phyloP scores from a whole-genome alignment of 306 rosid species.

The Albizia julibrissin region DNA sequence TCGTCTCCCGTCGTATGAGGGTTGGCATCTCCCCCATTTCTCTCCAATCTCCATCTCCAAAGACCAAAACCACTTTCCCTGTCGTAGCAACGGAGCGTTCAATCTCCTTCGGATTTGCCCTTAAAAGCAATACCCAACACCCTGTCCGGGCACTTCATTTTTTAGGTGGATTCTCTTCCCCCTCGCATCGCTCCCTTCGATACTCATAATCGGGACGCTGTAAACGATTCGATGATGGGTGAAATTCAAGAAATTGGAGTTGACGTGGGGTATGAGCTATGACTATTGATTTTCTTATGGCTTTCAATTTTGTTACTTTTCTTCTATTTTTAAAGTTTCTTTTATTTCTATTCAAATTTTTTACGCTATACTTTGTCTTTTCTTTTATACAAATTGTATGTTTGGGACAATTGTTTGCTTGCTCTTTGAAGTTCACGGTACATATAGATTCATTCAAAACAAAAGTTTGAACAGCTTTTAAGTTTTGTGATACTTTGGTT shows the following conservation, averaged over 20 bases:
- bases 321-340: background rate
- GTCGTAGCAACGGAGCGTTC: background rate
- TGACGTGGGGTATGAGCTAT: background rate
- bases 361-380: background rate
- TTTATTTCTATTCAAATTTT: background rate
- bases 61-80: background rate
- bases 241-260: background rate
- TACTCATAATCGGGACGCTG: background rate
- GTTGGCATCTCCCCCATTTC: background rate
- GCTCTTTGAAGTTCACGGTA: background rate
- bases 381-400: background rate
- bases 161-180: background rate
- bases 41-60: background rate
- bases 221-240: background rate
- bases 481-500: background rate
- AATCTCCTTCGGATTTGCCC: background rate
- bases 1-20: background rate
- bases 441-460: background rate
- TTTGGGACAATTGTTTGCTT: background rate
- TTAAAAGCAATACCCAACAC: background rate
- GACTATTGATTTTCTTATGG: background rate
- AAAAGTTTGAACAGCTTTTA: background rate
- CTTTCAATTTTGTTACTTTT: background rate
- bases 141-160: background rate
- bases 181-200: background rate